Conservation (phyloP, 2,329 filamentous ascomycete genomes). For the Hypoxylon rubiginosum region DNA sequence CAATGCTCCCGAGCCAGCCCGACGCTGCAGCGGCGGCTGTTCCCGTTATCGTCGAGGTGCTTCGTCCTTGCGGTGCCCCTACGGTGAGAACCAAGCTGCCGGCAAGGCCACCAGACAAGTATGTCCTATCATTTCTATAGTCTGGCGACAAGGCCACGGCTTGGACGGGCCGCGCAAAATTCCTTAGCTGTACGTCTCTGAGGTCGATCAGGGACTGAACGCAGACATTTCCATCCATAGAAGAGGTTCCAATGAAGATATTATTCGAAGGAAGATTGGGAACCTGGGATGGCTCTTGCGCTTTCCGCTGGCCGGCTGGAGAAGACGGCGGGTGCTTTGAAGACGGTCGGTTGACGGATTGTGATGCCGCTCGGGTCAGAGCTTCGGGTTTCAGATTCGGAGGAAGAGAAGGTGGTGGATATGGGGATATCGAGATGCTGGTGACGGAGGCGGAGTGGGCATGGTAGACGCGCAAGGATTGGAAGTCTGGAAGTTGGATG, state of each 20-base stretch:
- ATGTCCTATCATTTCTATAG: slow-evolving; percentile 89
- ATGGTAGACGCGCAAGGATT: slow-evolving; percentile 86
- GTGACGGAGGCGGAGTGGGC: slow-evolving; percentile 94
- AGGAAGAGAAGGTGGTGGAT: slow-evolving; percentile 73
- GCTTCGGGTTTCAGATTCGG: slow-evolving; percentile 60
- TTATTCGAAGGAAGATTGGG: slow-evolving; percentile 86
- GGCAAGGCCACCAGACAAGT: slow-evolving; percentile 90
- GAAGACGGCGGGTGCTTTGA: slow-evolving; percentile 59
- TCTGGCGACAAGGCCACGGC: slow-evolving; percentile 95
- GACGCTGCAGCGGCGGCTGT: slow-evolving; percentile 87
- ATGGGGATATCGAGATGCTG: slow-evolving; percentile 89
- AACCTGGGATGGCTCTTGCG: slow-evolving; percentile 66
- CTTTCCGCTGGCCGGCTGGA: slow-evolving; percentile 55
- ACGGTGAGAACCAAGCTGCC: slow-evolving; percentile 89
- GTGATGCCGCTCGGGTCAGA: slow-evolving; percentile 53
- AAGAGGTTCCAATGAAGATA: slow-evolving; percentile 93
- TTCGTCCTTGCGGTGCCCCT: slow-evolving; percentile 83
- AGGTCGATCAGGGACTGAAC: slow-evolving; percentile 87
- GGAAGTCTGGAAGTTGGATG: slow-evolving; percentile 84
- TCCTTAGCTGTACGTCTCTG: slow-evolving; percentile 91
- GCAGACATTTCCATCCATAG: slow-evolving; percentile 95
- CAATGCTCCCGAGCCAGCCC: slow-evolving; percentile 92
- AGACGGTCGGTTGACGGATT: slow-evolving; percentile 53
- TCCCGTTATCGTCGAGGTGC: slow-evolving; percentile 87
- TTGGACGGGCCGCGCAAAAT: slow-evolving; percentile 93